These are phyloP conservation scores for Hypoxylon sp. DNA, from an alignment of 2,329 filamentous ascomycete genomes.

Conservation along the genomic window DNA sequence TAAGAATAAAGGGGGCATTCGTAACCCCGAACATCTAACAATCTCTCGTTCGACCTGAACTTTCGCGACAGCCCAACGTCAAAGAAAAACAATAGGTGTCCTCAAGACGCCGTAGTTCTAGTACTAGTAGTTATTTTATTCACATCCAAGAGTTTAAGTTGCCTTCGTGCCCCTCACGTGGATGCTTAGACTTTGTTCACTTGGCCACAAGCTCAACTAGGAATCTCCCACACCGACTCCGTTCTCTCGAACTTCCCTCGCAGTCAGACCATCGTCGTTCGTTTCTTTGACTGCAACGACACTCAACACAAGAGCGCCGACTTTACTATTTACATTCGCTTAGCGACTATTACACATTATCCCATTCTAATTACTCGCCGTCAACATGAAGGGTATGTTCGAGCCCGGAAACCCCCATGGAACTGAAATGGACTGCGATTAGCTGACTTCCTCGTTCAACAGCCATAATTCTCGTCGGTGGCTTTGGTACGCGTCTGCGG, in stretches of 20 bases:
- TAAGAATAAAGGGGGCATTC: conserved; percentile 42
- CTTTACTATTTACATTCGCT: conserved; percentile 29
- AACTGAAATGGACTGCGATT: conserved; percentile 38
- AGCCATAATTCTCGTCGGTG: conserved; percentile 99
- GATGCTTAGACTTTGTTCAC: conserved; percentile 14
- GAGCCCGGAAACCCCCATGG: neutral
- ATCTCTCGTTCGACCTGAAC: conserved; percentile 34
- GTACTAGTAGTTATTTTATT: neutral
- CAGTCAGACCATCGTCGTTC: conserved; percentile 33
- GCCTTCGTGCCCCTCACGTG: neutral
- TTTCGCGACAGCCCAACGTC: conserved; percentile 19
- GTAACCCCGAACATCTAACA: conserved; percentile 27
- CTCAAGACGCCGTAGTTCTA: conserved; percentile 21
- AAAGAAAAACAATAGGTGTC: conserved; percentile 32
- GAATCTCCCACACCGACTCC: conserved; percentile 22
- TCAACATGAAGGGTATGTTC: conserved; percentile 59
- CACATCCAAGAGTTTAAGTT: neutral
- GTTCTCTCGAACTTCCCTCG: conserved; percentile 17
- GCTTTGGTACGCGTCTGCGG: conserved; percentile 97
- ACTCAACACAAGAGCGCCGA: conserved; percentile 10
- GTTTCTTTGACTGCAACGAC: conserved; percentile 28
- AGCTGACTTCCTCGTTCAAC: conserved; percentile 41
- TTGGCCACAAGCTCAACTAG: conserved; percentile 18
- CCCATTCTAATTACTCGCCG: conserved; percentile 15
- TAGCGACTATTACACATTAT: conserved; percentile 17